These are phyloP conservation scores for Lipomyces starkeyi DNA, from an alignment of 805 yeast genomes.

Conservation along the genomic window DNA sequence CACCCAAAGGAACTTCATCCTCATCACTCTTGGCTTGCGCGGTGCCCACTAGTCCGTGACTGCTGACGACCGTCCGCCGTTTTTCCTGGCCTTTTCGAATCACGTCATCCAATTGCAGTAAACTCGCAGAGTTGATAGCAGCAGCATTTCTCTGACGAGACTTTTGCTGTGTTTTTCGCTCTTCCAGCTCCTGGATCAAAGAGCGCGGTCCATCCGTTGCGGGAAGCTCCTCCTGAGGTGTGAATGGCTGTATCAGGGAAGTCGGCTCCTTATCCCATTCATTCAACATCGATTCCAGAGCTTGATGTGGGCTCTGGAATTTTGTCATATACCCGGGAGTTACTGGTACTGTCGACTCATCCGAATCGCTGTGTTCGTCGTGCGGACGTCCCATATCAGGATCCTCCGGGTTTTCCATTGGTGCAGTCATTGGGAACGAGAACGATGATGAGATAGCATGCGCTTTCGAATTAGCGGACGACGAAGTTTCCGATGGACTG, in stretches of 20 bases:
- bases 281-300: slow-evolving; percentile 20
- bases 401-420: background rate
- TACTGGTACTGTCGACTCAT: background rate
- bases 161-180: slow-evolving; percentile 22
- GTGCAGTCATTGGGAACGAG: background rate
- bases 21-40: slow-evolving; percentile 11
- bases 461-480: background rate
- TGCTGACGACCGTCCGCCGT: slow-evolving; percentile 20
- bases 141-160: slow-evolving; percentile 13
- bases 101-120: slow-evolving; percentile 23
- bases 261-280: slow-evolving; percentile 6
- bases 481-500: background rate
- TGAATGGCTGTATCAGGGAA: background rate
- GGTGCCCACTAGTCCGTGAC: slow-evolving; percentile 18
- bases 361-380: slow-evolving; percentile 11
- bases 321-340: slow-evolving; percentile 11
- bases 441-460: background rate
- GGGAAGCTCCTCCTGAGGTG: slow-evolving; percentile 7
- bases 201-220: slow-evolving; percentile 24
- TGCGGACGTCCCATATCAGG: background rate
- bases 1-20: slow-evolving; percentile 22
- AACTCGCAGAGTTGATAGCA: slow-evolving; percentile 9
- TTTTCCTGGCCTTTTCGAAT: slow-evolving; percentile 20
- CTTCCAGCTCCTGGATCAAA: slow-evolving; percentile 24
- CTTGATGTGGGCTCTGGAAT: slow-evolving; percentile 26